These are phyloP conservation scores for Spathaspora sp. DNA, from an alignment of 805 yeast genomes.

Conservation along the genomic window DNA sequence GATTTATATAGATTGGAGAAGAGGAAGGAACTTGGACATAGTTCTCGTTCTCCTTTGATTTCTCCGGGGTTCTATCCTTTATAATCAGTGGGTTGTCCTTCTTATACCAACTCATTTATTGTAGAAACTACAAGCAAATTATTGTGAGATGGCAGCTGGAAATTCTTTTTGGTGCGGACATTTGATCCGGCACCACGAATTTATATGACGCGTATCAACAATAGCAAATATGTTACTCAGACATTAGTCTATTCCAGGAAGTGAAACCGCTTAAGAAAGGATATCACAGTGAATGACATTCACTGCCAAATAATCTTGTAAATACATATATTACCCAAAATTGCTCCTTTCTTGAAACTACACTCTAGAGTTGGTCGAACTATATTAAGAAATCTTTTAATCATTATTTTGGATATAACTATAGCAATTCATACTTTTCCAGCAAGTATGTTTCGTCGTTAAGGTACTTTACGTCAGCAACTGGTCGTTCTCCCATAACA, in stretches of 20 bases:
- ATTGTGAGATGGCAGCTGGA: not conserved
- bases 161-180: not conserved
- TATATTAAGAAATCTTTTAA: too few species aligned
- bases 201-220: not conserved
- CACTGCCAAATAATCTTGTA: too few species aligned
- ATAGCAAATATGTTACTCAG: too few species aligned
- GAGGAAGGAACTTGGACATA: conserved; percentile 40
- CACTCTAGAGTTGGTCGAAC: too few species aligned
- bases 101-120: conserved; percentile 23
- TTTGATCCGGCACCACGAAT: not conserved
- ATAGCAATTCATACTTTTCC: conserved; percentile 8
- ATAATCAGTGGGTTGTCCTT: conserved; percentile 15
- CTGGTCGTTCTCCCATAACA: conserved; percentile 37
- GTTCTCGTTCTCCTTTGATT: conserved; percentile 3
- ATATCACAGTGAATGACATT: too few species aligned
- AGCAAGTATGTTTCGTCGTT: conserved; percentile 13
- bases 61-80: conserved; percentile 17
- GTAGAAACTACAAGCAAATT: not conserved
- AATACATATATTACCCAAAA: too few species aligned
- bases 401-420: not conserved
- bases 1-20: conserved; percentile 31
- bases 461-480: conserved; percentile 27
- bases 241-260: too few species aligned
- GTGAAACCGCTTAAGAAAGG: too few species aligned
- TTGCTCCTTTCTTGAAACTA: too few species aligned